Base-by-base conservation (phyloP, 2,329 filamentous ascomycete species). In the Trichoderma hamatum region DNA sequence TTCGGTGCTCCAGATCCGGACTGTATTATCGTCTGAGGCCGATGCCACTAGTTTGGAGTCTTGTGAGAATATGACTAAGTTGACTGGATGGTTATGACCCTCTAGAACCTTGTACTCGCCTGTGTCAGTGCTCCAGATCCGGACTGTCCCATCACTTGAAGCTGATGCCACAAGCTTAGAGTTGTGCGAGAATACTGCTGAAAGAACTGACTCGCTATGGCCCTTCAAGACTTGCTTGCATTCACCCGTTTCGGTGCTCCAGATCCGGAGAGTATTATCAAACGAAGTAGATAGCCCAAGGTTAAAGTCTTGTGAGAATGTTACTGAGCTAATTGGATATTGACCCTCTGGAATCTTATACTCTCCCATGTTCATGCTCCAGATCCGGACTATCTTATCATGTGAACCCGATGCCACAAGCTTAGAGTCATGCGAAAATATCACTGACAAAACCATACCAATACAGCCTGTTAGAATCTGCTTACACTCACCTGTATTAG, bases 261-360 rank as follows among this genome's bases (percentile, higher is more conserved):
- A 63, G 3, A 26, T 24, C 24, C 28, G 19, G 11, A 63, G 11
- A 7, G 5, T 9, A 9, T 26, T 21, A 11, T 34, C 11, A 0
- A 1, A 0, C 3, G n/a, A 52, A 3, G 39, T 19, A 9, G 34
- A 4, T n/a, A 1, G 19, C 14, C 51, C 6, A 19, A 32, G 28
- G n/a, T 43, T 32, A 16, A 43, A 63, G 16, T 63, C 43, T 1
- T 14, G 24, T 3, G 60, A 63, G n/a, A 63, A 63, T 7, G 11
- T 28, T 1, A 13, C 3, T 1, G 16, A 7, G 3, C 7, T 1
- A 4, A 11, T n/a, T 16, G 5, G 5, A 0, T 11, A 0, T 32
- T 62, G 59, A 0, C 59, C 59, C 10, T 16, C 34, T 21, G 7
- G 49, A 14, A 19, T 30, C 32, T n/a, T 3, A 5, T 9, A 43